These are phyloP conservation scores for Xylariaceae sp. DNA, from an alignment of 2,329 filamentous ascomycete genomes.

Conservation along the genomic window DNA sequence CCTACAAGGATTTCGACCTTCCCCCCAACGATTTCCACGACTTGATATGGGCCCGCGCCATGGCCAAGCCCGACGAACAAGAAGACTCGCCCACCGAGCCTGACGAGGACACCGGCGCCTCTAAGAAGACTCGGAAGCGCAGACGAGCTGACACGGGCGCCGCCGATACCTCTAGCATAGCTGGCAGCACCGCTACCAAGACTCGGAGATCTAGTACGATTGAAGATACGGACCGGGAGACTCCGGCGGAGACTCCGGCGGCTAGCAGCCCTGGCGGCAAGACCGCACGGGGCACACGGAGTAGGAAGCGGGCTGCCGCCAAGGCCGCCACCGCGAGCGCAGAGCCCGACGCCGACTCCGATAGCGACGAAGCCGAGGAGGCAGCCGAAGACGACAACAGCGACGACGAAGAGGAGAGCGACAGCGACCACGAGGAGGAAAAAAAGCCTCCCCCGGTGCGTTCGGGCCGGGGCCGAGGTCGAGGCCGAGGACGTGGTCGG, in stretches of 20 bases:
- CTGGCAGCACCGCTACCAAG: slow-evolving; percentile 40
- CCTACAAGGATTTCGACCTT: slow-evolving; percentile 60
- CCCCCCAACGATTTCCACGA: slow-evolving; percentile 42
- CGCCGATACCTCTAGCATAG: slow-evolving; percentile 33
- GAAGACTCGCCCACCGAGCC: slow-evolving; percentile 42
- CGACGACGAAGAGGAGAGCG: slow-evolving; percentile 12
- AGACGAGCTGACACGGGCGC: slow-evolving; percentile 33
- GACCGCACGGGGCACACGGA: slow-evolving; percentile 34
- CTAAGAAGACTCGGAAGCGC: slow-evolving; percentile 31
- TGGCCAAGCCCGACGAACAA: slow-evolving; percentile 39
- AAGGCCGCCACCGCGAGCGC: slow-evolving; percentile 30
- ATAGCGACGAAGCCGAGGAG: slow-evolving; percentile 13
- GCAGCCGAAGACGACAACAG: slow-evolving; percentile 12
- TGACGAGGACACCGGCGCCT: slow-evolving; percentile 31
- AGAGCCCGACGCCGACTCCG: slow-evolving; percentile 9
- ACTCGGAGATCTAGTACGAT: slow-evolving; percentile 38
- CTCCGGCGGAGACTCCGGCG: slow-evolving; percentile 39
- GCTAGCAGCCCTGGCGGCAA: slow-evolving; percentile 32
- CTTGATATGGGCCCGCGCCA: slow-evolving; percentile 37
- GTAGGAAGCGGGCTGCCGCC: slow-evolving; percentile 36
- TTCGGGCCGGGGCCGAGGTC: too few relatives aligned
- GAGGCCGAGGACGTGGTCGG: slow-evolving; percentile 18
- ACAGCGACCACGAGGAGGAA: slow-evolving; percentile 12
- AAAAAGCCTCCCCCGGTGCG: too few relatives aligned
- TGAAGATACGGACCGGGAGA: slow-evolving; percentile 48